Conservation (phyloP, 306 rosid genomes). For the Cyclanthera cordifolia region DNA sequence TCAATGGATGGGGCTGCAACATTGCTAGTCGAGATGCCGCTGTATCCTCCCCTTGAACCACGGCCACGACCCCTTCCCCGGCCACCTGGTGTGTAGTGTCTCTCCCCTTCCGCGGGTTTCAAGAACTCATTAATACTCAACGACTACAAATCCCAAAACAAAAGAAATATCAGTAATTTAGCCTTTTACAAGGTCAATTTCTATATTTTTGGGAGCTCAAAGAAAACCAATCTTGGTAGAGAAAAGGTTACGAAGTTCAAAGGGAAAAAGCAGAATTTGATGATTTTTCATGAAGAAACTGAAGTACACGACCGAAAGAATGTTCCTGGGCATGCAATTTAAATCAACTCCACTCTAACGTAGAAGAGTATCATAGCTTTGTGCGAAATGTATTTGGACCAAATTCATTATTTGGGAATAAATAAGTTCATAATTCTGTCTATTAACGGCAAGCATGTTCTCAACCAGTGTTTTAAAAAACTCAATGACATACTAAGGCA, state of each 20-base stretch:
- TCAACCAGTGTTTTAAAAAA: no score
- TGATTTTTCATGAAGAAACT: not conserved
- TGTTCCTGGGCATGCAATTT: not conserved
- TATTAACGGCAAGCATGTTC: no score
- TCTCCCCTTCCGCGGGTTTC: conserved; percentile 84
- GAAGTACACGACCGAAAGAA: not conserved
- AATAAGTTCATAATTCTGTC: no score
- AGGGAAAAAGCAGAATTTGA: not conserved
- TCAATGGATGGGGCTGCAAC: conserved; percentile 56
- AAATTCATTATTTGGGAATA: no score
- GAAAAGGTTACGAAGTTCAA: no score
- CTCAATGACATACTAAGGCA: no score
- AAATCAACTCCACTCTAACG: not conserved
- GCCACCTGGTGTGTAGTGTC: conserved; percentile 53
- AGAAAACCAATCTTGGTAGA: not conserved
- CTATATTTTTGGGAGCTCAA: not conserved
- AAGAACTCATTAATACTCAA: conserved; percentile 77
- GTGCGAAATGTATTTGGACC: not conserved
- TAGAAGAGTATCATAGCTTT: not conserved
- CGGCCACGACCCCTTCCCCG: conserved; percentile 76
- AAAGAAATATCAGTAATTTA: not conserved
- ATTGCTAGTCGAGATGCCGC: conserved; percentile 28
- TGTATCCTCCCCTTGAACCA: conserved; percentile 45
- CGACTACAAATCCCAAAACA: conserved; percentile 29
- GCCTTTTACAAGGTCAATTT: not conserved